Base-by-base conservation (phyloP, 139 green algal species). In the Edaphochlamys debaryana region DNA sequence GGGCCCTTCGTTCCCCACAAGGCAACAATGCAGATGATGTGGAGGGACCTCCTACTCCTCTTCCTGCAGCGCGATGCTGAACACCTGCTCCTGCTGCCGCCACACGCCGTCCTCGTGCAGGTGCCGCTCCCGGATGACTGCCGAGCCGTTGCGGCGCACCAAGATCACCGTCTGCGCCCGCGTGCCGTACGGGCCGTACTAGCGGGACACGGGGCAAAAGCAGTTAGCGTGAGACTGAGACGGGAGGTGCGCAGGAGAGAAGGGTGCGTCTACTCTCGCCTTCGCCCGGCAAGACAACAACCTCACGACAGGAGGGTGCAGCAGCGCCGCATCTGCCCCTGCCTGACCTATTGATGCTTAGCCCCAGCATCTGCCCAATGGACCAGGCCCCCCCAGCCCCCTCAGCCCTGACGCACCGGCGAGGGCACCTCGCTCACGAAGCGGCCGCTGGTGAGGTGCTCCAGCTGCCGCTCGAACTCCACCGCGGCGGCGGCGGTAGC, bases 161-260 rank as follows among this genome's bases (percentile, higher is more conserved):
- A 87, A 81, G 3, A 94, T 58, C 32, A 91, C 73, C 1, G 87
- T 94, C 79, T 95, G 92, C 6, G 79, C 92, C 40, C 91, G 85
- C 1, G 92, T 95, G 36, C 92, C 92, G 70, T 94, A 94, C 56
- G 42, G 23, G 5, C 79, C 87, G 42, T 67, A 67, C 84, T 91
- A 70, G 70, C 23, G 50, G 72, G n/a, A 4, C 9, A 8, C 22
- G 9, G 9, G 29, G 64, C 41, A 34, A 19, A n/a, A 50, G 13
- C 23, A 15, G 15, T 25, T 8, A 40, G n/a, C 22, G 6, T 19
- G 22, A 25, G 13, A n/a, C 37, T 29, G 34, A 50, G 13, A 27
- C 29, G 20, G 4, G 38, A 34, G 67, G 38, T 56, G 19, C 17
- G 25, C 17, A 22, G 38, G 25, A 3, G 38, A 11, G 6, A 6